Conservation (phyloP, 2,329 filamentous ascomycete genomes). For the Didymella arachidicola region DNA sequence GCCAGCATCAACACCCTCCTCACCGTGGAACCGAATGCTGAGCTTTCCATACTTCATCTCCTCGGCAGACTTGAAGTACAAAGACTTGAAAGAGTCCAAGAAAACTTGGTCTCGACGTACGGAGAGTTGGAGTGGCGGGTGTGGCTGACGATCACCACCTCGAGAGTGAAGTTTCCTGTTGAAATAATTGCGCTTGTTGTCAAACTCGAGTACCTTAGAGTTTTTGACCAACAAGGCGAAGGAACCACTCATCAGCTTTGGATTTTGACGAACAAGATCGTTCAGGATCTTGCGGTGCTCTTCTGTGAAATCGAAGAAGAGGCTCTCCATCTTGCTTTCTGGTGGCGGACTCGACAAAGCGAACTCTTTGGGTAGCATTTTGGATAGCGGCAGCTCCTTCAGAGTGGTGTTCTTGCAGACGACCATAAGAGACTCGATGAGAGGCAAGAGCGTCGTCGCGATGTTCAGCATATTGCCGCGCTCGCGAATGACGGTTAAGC, state of each 20-base stretch:
- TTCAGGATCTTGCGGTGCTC: slow-evolving; percentile 98
- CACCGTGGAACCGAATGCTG: slow-evolving; percentile 95
- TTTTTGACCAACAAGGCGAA: slow-evolving; percentile 97
- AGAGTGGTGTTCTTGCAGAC: slow-evolving; percentile 97
- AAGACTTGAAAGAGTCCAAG: slow-evolving; percentile 96
- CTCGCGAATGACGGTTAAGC: slow-evolving; percentile 84
- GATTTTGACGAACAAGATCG: slow-evolving; percentile 94
- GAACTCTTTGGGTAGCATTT: slow-evolving; percentile 66
- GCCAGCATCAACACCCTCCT: slow-evolving; percentile 97
- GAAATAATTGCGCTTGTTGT: slow-evolving; percentile 99
- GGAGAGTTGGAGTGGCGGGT: slow-evolving; percentile 81
- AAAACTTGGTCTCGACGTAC: slow-evolving; percentile 96
- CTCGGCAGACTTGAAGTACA: slow-evolving; percentile 95
- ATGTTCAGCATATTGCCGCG: slow-evolving; percentile 97
- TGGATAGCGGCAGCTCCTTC: slow-evolving; percentile 66
- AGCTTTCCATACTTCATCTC: slow-evolving; percentile 99
- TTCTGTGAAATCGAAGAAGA: slow-evolving; percentile 98
- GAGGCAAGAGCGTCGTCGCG: slow-evolving; percentile 89
- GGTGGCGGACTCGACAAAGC: slow-evolving; percentile 77
- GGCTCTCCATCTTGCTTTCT: slow-evolving; percentile 80
- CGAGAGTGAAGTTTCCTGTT: slow-evolving; percentile 87
- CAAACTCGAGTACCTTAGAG: slow-evolving; percentile 97
- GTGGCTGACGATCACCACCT: slow-evolving; percentile 69
- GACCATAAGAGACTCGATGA: slow-evolving; percentile 98
- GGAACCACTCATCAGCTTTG: slow-evolving; percentile 97